phyloP scores from a whole-genome alignment of 2,329 filamentous ascomycete species.

The Pyrenophora teres region DNA sequence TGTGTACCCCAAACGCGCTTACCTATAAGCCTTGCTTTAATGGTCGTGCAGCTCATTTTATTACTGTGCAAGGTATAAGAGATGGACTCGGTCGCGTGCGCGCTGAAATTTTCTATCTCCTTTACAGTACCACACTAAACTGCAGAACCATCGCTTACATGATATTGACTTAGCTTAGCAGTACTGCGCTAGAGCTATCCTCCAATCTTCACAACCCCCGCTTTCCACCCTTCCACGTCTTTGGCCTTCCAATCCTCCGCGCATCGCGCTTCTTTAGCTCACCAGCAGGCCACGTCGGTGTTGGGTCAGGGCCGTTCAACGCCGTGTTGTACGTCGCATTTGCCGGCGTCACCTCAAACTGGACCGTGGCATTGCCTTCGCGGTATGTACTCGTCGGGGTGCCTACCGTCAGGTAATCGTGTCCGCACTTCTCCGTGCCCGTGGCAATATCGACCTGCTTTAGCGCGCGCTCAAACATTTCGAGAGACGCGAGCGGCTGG shows the following conservation, averaged over 20 bases:
- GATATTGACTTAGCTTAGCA: too few relatives aligned
- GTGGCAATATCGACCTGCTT: slow-evolving; percentile 57
- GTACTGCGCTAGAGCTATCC: not conserved
- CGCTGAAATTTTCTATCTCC: too few relatives aligned
- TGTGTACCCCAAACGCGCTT: too few relatives aligned
- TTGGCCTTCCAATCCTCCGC: slow-evolving; percentile 20
- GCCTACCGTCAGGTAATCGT: slow-evolving; percentile 42
- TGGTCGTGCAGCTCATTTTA: too few relatives aligned
- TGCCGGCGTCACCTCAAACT: slow-evolving; percentile 49
- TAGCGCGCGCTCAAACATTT: slow-evolving; percentile 57
- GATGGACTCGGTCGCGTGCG: too few relatives aligned
- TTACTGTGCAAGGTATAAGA: too few relatives aligned
- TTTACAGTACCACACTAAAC: too few relatives aligned
- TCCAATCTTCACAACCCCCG: not conserved
- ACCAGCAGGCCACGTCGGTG: slow-evolving; percentile 34
- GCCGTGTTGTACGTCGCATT: slow-evolving; percentile 57
- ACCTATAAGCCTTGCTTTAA: too few relatives aligned
- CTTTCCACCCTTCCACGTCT: slow-evolving; percentile 1
- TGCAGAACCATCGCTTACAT: too few relatives aligned
- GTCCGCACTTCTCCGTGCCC: slow-evolving; percentile 42
- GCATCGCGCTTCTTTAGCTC: slow-evolving; percentile 25
- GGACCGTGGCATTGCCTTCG: slow-evolving; percentile 54
- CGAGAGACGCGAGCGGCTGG: slow-evolving; percentile 56
- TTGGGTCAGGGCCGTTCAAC: slow-evolving; percentile 49
- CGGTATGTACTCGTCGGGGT: slow-evolving; percentile 46